phyloP scores from a whole-genome alignment of 345 rosid genomes.

The Acer campestre region DNA sequence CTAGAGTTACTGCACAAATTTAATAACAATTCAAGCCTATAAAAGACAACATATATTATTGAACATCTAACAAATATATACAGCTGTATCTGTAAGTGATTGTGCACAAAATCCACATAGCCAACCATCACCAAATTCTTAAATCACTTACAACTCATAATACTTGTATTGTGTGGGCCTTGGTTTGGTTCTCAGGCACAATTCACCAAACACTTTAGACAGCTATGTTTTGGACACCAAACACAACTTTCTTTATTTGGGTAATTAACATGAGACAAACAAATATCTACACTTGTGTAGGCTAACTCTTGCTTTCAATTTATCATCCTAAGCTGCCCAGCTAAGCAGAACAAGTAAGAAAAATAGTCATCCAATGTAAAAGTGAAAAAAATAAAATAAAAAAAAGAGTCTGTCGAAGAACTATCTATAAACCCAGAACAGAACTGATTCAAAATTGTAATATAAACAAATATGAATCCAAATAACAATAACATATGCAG shows the following conservation, averaged over 20 bases:
- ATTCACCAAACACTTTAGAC: conserved; percentile 27
- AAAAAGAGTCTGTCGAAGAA: neutral
- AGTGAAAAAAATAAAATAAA: neutral
- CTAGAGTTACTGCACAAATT: neutral
- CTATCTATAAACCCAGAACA: neutral
- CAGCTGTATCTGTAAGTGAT: neutral
- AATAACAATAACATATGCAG: conserved; percentile 8
- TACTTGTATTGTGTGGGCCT: conserved; percentile 14
- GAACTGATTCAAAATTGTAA: conserved; percentile 10
- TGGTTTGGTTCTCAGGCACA: conserved; percentile 12
- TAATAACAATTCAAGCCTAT: conserved; percentile 1
- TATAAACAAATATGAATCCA: conserved; percentile 6
- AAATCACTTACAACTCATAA: conserved; percentile 19
- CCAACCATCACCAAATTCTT: conserved; percentile 2
- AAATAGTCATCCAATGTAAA: neutral
- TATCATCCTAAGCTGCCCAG: neutral
- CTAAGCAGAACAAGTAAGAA: conserved; percentile 2
- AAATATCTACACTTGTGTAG: conserved; percentile 12
- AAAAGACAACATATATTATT: neutral
- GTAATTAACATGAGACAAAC: conserved; percentile 19
- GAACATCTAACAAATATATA: conserved; percentile 2
- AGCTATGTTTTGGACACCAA: conserved; percentile 17
- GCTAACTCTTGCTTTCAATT: neutral
- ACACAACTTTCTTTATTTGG: conserved; percentile 22
- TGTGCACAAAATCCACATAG: conserved; percentile 7